A percentile compares a stretch with the other conserved stretches of the same genome.
Evolutionary conservation across 192 early-diverging fungal genomes (phyloP).

Genomic region (Entomortierella beljakovae): DNA sequence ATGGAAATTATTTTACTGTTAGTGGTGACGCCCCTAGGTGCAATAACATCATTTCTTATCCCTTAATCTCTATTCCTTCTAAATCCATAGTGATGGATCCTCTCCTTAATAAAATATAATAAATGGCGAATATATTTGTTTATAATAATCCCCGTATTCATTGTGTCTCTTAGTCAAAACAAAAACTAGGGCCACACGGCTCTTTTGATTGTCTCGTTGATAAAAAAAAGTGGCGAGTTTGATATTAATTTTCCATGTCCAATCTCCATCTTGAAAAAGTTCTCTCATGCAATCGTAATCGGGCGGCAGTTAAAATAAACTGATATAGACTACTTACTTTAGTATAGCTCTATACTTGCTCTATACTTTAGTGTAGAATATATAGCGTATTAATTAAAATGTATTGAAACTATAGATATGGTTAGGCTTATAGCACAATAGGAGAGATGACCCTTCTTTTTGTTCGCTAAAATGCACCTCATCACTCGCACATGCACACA

Average conservation of each 20-base stretch:
- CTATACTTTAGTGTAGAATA: not conserved
- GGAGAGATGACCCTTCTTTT: not conserved
- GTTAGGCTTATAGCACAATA: not conserved
- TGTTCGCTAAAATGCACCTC: not conserved
- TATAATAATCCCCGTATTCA: too few relatives aligned
- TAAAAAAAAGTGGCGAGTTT: not conserved
- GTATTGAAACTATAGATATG: not conserved
- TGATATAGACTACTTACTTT: too few relatives aligned
- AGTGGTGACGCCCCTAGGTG: not conserved
- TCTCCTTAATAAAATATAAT: not conserved
- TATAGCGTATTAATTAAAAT: not conserved
- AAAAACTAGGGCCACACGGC: constrained; percentile 9
- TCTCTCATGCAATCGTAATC: constrained; percentile 22
- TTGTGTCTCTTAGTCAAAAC: not conserved
- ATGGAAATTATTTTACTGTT: not conserved
- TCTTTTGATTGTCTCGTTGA: not conserved
- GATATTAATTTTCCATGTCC: not conserved
- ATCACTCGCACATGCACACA: too few relatives aligned
- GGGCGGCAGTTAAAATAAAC: constrained; percentile 11
- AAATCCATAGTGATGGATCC: not conserved
- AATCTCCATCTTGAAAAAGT: not conserved
- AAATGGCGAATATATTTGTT: too few relatives aligned
- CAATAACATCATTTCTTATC: not conserved
- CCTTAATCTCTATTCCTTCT: not conserved
- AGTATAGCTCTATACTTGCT: too few relatives aligned